Conservation (phyloP, 1,284 basidiomycete species). For the Ganoderma resinaceum region DNA sequence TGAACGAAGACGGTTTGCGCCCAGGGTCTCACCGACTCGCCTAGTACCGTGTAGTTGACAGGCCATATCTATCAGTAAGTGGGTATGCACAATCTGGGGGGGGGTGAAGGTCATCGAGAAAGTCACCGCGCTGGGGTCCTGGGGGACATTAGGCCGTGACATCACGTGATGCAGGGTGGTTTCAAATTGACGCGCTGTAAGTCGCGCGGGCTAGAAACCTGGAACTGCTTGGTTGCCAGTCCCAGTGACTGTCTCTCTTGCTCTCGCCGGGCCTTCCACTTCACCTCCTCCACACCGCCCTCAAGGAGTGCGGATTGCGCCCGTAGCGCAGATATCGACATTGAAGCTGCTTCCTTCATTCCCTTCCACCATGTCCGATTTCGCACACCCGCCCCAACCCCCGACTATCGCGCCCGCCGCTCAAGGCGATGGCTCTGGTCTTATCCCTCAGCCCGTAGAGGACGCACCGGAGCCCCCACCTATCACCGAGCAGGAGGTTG, state of each 20-base stretch:
- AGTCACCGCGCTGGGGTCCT: too few relatives aligned
- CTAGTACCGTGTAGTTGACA: too few relatives aligned
- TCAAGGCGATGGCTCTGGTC: conserved; percentile 54
- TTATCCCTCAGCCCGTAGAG: conserved; percentile 46
- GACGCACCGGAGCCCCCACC: conserved; percentile 66
- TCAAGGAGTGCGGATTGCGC: not conserved
- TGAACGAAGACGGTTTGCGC: too few relatives aligned
- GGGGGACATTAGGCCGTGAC: too few relatives aligned
- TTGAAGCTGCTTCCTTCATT: not conserved
- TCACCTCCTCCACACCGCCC: not conserved
- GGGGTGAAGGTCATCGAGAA: too few relatives aligned
- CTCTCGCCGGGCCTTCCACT: not conserved
- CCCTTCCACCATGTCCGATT: conserved; percentile 52
- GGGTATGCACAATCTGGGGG: too few relatives aligned
- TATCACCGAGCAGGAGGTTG: conserved; percentile 91
- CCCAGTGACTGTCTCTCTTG: not conserved
- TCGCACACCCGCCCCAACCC: conserved; percentile 54
- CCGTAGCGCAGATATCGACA: not conserved
- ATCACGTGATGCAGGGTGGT: not conserved
- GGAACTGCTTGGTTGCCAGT: not conserved
- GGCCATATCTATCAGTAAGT: too few relatives aligned
- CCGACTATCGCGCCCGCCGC: conserved; percentile 53
- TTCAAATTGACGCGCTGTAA: not conserved
- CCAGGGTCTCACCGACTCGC: too few relatives aligned
- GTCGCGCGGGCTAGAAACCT: not conserved